phyloP scores from a whole-genome alignment of 2,329 filamentous ascomycete genomes.

The Aspergillus tamarii region DNA sequence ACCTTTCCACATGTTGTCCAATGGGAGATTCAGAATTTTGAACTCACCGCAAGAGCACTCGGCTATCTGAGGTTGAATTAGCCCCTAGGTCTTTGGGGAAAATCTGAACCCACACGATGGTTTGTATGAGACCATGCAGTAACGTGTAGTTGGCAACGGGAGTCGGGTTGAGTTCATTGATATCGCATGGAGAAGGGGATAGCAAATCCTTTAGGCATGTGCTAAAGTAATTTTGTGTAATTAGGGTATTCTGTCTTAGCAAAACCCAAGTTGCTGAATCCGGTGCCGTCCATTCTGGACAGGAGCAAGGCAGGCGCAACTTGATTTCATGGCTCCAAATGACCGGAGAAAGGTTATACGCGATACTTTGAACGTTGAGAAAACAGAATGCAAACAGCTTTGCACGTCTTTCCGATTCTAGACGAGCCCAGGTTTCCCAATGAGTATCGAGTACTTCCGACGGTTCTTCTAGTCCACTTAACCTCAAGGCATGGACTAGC shows the following conservation, averaged over 20 bases:
- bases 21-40: not conserved
- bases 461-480: not conserved
- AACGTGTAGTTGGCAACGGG: conserved; percentile 12
- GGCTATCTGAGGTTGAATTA: not conserved
- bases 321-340: conserved; percentile 8
- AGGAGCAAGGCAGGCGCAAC: conserved; percentile 11
- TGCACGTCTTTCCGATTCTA: conserved; percentile 9
- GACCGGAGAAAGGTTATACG: not conserved
- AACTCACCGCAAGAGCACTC: not conserved
- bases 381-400: conserved; percentile 15
- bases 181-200: not conserved
- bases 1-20: not conserved
- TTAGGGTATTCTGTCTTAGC: conserved; percentile 1
- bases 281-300: conserved; percentile 11
- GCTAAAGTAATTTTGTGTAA: not conserved
- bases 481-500: conserved; percentile 4
- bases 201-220: not conserved
- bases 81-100: not conserved
- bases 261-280: conserved; percentile 7
- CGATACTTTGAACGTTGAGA: conserved; percentile 10
- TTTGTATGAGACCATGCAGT: conserved; percentile 10
- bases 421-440: conserved; percentile 6
- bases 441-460: not conserved
- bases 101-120: not conserved
- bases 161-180: not conserved